Evolutionary conservation across 108 stramenopile genomes (phyloP).

Genomic region (Tribonema minus): DNA sequence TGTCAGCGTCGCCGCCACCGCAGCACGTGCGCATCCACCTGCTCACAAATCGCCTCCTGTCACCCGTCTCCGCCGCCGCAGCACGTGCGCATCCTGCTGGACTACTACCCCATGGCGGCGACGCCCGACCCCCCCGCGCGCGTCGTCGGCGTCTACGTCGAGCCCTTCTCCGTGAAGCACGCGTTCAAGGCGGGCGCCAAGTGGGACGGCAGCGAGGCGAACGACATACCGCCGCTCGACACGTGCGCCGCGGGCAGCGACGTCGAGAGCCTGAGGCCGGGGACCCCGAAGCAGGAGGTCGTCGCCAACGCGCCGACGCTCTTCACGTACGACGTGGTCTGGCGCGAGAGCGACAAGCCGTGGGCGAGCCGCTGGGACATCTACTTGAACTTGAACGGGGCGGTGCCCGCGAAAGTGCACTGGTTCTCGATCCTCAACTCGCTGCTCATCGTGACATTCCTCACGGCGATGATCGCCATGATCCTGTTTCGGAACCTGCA

Average conservation of each 20-base stretch:
- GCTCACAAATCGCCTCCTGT: too few species aligned
- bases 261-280: not conserved
- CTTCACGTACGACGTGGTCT: constrained; percentile 91
- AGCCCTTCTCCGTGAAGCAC: constrained; percentile 92
- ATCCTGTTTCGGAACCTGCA: constrained; percentile 82
- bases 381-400: constrained; percentile 82
- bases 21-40: too few species aligned
- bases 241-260: constrained; percentile 22
- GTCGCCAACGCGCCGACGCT: constrained; percentile 60
- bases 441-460: constrained; percentile 84
- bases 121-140: constrained; percentile 67
- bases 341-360: constrained; percentile 65
- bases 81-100: constrained; percentile 88
- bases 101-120: constrained; percentile 81
- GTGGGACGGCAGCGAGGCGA: constrained; percentile 9
- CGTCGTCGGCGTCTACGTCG: constrained; percentile 86
- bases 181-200: constrained; percentile 57
- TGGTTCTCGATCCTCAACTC: constrained; percentile 89
- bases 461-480: constrained; percentile 87
- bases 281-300: constrained; percentile 7
- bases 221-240: constrained; percentile 40
- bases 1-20: too few species aligned
- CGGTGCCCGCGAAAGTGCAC: constrained; percentile 76
- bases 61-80: too few species aligned
- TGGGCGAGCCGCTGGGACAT: constrained; percentile 98